Evolutionary conservation across 2,329 filamentous ascomycete genomes (phyloP), one percentile per base, ranked within the genome.

Genomic region (Cucurbitaria berberidis): DNA sequence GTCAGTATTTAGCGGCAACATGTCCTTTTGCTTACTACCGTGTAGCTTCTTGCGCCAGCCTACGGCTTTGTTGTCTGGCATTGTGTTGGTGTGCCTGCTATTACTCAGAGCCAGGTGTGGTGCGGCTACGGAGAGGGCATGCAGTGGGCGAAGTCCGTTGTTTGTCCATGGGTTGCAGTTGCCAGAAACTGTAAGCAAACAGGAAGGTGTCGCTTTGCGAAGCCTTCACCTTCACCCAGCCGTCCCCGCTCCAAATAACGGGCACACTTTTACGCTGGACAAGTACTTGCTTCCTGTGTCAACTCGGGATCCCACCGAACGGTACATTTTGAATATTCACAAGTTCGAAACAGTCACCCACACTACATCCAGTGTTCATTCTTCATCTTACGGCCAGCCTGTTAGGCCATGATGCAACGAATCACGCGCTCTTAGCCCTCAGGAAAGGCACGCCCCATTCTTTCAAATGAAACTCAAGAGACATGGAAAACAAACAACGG

Each of bases 21-120:
- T 39, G 2, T 59, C 54, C 30, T 63, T 67, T 16, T 53, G 24
- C 34, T 57, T 47, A 27, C 57, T 67, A 43, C 48, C 46, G 9
- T 61, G 58, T 13, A 59, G 63, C 24, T 63, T 60, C 48, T 57
- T 65, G 47, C 65, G 65, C 65, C 67, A 69, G 19, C 62, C 52
- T n/a, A 30, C 42, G 26, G 34, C 42, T 45, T 59, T 65, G 51
- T 57, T 57, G 29, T 63, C 60, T 3, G 60, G 62, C 62, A 62
- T 65, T 16, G 24, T 47, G 47, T 48, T 32, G 48, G 39, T 36
- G 21, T 45, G 19, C n/a, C 18, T 34, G 24, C 39, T 35, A 27
- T 44, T 49, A 24, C 24, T 22, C 27, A 57, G n/a, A n/a, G n/a
- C n/a, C n/a, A n/a, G 30, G 27, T 55, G 51, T 10, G 51, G 29